Base-by-base conservation (phyloP, 805 yeast genomes). In the Candida stauntonica region DNA sequence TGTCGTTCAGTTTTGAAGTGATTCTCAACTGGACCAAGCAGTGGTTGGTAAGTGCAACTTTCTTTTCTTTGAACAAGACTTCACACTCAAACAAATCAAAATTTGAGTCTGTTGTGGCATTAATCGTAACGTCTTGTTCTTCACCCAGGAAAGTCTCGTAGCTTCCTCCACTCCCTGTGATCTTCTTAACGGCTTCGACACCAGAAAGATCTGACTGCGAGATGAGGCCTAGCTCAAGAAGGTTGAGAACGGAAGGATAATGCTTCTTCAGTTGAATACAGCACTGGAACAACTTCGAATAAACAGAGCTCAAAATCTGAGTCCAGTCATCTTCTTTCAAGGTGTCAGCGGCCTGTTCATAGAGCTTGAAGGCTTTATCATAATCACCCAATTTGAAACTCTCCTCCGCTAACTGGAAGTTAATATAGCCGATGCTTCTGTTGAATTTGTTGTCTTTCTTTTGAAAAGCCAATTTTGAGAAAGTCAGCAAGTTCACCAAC, bases 321-420 rank as follows among this genome's bases (percentile, higher is more conserved):
- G 41, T 42, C 79, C 81, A 75, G 5, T 52, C 46, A 29, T 67
- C 78, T 23, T 58, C 57, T 35, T 63, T 60, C 42, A 70, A 60
- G 2, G 55, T 46, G 1, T 63, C 59, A 5, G 64, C 45, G 0
- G 75, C 59, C 2, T 62, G 61, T 30, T 68, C 63, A 46, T 57
- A 72, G 39, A 64, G 60, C 38, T 66, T 65, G 19, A 66, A 52
- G 0, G 80, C 70, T 54, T 61, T 61, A 8, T 64, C 66, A 46
- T 50, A 72, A 31, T 69, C 60, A 7, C 48, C 31, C 23, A 37
- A 27, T 1, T 38, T 31, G 39, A 51, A 66, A 44, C 67, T 63
- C 38, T 66, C 71, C 33, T 77, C 78, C 1, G 73, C 87, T 7
- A 79, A 54, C 45, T 72, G 67, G 58, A 68, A 74, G 47, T 68